Percentiles rank a stretch among this genome's conserved stretches.
Conservation (phyloP, 2,329 filamentous ascomycete genomes). For the Chaetomium sp. region DNA sequence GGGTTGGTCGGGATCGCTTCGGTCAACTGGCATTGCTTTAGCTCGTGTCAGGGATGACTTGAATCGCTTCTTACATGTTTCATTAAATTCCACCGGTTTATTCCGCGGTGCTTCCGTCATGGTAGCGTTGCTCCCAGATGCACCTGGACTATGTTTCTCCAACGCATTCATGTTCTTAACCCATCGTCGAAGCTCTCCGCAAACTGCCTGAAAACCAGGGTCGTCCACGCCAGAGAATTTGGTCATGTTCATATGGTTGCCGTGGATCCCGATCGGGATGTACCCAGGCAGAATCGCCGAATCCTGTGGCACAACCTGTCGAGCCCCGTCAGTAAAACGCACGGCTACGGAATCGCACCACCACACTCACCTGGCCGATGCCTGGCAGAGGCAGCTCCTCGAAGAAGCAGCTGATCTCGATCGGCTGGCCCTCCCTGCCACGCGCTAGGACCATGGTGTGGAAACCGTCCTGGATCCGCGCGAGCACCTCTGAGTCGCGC, state of each 20-base stretch:
- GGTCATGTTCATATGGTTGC: constrained; percentile 25
- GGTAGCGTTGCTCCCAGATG: no score
- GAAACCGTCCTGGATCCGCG: constrained; percentile 5
- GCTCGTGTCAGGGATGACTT: no score
- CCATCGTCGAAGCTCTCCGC: constrained; percentile 23
- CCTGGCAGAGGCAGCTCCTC: constrained; percentile 18
- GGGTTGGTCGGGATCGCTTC: no score
- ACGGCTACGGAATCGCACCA: not conserved
- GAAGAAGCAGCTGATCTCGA: constrained; percentile 5
- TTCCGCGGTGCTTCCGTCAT: no score
- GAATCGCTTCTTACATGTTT: no score
- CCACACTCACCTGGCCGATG: constrained; percentile 20
- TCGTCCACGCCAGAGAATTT: constrained; percentile 22
- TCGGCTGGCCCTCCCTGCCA: not conserved
- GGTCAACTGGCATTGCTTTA: no score
- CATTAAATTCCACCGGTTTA: no score
- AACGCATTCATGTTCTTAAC: constrained; percentile 6
- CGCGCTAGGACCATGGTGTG: constrained; percentile 1
- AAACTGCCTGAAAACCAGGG: constrained; percentile 22
- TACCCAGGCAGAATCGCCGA: constrained; percentile 29
- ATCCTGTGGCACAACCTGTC: constrained; percentile 26
- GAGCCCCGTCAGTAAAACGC: not conserved
- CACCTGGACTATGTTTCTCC: no score
- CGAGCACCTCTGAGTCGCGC: constrained; percentile 23
- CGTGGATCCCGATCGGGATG: constrained; percentile 25